A percentile compares a stretch with the other conserved stretches of the same genome.
These are phyloP conservation scores for Botryotinia convoluta DNA, from an alignment of 2,329 filamentous ascomycete genomes.

Conservation along the genomic window DNA sequence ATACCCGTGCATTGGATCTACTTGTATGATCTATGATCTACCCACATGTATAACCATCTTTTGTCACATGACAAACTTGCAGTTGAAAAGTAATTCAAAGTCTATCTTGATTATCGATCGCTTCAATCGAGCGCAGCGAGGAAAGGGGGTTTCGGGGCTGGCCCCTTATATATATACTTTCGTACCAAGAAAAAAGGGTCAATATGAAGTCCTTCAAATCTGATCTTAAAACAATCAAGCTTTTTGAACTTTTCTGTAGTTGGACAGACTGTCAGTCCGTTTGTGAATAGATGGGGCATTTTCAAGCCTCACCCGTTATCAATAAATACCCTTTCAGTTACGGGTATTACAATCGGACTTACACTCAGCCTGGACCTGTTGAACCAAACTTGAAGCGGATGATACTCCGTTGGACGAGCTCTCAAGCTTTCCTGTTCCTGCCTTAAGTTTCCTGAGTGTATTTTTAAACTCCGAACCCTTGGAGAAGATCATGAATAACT, in stretches of 20 bases:
- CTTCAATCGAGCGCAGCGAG: constrained; percentile 11
- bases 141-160: constrained; percentile 4
- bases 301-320: not conserved
- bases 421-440: not conserved
- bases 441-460: not conserved
- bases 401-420: not conserved
- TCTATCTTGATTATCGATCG: not conserved
- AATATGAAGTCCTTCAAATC: not conserved
- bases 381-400: constrained; percentile 1
- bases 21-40: not conserved
- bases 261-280: not conserved
- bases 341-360: not conserved
- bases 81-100: not conserved
- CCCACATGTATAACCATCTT: not conserved
- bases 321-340: not conserved
- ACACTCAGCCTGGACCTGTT: not conserved
- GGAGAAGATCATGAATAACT: not conserved
- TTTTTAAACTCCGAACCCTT: not conserved
- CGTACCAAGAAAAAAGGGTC: not conserved
- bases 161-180: not conserved
- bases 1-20: constrained; percentile 10
- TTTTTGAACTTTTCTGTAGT: not conserved
- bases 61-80: not conserved
- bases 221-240: not conserved
- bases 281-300: not conserved